These are phyloP conservation scores for Candida mattraensis DNA, from an alignment of 805 yeast species.

Conservation along the genomic window DNA sequence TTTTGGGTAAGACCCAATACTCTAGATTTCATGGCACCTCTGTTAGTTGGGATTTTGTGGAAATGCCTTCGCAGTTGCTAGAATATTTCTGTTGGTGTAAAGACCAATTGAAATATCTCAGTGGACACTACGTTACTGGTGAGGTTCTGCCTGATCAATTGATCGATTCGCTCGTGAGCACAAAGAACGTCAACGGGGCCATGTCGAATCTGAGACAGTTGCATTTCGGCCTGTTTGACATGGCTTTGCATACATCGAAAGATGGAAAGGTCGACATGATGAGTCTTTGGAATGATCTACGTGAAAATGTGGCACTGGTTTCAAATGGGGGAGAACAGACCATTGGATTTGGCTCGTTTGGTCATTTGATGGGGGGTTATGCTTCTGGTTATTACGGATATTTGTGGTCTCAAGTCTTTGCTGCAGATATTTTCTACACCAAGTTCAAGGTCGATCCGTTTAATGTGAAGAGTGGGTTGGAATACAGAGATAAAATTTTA, in stretches of 20 bases:
- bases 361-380: slow-evolving; percentile 82
- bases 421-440: slow-evolving; percentile 76
- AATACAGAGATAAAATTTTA: slow-evolving; percentile 69
- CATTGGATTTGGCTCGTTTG: slow-evolving; percentile 75
- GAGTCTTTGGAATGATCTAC: slow-evolving; percentile 61
- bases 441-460: slow-evolving; percentile 69
- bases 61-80: slow-evolving; percentile 87
- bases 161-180: slow-evolving; percentile 54
- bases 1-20: slow-evolving; percentile 64
- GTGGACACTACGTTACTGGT: slow-evolving; percentile 61
- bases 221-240: slow-evolving; percentile 77
- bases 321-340: slow-evolving; percentile 53
- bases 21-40: slow-evolving; percentile 74
- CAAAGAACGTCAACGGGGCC: slow-evolving; percentile 79
- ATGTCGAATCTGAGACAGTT: slow-evolving; percentile 71
- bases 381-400: slow-evolving; percentile 88
- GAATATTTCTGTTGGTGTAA: slow-evolving; percentile 88
- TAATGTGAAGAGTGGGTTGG: slow-evolving; percentile 57
- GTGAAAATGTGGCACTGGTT: slow-evolving; percentile 61
- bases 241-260: slow-evolving; percentile 57
- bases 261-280: slow-evolving; percentile 52
- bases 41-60: slow-evolving; percentile 85
- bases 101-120: slow-evolving; percentile 54
- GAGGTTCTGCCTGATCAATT: slow-evolving; percentile 57
- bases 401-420: slow-evolving; percentile 82